Base-by-base conservation (phyloP, 108 stramenopile genomes). In the Nitzschia sp. region DNA sequence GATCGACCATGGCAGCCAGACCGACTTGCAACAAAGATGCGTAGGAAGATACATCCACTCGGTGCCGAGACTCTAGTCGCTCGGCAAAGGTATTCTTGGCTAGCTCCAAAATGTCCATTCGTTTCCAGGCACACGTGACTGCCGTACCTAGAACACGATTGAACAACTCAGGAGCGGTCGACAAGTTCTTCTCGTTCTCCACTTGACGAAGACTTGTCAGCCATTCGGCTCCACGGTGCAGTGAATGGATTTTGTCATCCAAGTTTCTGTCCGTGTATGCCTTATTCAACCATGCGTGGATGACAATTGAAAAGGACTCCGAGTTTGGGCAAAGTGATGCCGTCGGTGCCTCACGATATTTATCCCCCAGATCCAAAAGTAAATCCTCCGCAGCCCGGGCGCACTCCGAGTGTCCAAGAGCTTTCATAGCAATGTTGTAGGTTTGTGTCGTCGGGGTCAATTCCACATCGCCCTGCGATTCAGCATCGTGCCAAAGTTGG, bases 341-440 rank as follows among this genome's bases (percentile, higher is more conserved):
- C n/a, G 37, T 38, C 15, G 8, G 51, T 29, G 55, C 71, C 48
- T 72, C 46, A 11, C 67, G 42, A 22, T 73, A 84, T 42, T 59
- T 61, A 40, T 76, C 70, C 41, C 80, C 73, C 67, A 93, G 74
- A 61, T 88, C 87, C n/a, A 70, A 24, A 24, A 93, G 63, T 15
- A 87, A 34, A 50, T 80, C 79, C 76, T 93, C 83, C 7, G 86
- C 83, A 12, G 74, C 65, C 34, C 56, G 37, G 15, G 92, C 76
- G 50, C 89, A 75, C 21, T 71, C 75, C 25, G 75, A 19, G 15
- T 67, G 39, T 1, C 71, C 57, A 8, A 68, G 41, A 40, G 89
- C 84, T 17, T 70, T 71, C 74, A 93, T 87, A 2, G 85, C 86
- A 34, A 77, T 61, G 61, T 88, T 87, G 82, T 88, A 93, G 3